These are phyloP conservation scores for Mollisia scopiformis DNA, from an alignment of 2,329 filamentous ascomycete species.

Conservation along the genomic window DNA sequence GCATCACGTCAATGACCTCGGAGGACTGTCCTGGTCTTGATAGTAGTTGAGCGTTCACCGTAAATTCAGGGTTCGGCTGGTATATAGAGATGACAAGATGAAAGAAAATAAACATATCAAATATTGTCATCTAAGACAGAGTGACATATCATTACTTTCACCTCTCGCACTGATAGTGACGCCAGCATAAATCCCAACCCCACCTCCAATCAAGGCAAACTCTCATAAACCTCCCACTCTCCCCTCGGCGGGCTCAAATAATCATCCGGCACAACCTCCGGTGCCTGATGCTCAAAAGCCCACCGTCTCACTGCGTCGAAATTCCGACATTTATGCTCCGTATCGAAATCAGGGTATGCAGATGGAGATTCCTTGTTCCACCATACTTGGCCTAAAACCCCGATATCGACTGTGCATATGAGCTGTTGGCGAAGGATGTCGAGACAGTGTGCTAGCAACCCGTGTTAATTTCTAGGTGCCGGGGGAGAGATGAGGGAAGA, in stretches of 20 bases:
- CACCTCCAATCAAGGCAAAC: slow-evolving; percentile 22
- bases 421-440: slow-evolving; percentile 56
- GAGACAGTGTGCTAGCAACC: slow-evolving; percentile 50
- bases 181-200: too few species aligned
- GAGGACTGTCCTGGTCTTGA: slow-evolving; percentile 60
- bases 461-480: background rate
- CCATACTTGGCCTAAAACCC: slow-evolving; percentile 57
- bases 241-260: slow-evolving; percentile 21
- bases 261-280: slow-evolving; percentile 22
- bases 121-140: too few species aligned
- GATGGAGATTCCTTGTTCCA: slow-evolving; percentile 42
- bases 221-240: slow-evolving; percentile 21
- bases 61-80: too few species aligned
- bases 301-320: slow-evolving; percentile 52
- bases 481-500: slow-evolving; percentile 17
- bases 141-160: too few species aligned
- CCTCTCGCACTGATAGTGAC: too few species aligned
- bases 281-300: slow-evolving; percentile 49
- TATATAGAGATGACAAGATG: background rate
- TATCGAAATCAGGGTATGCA: slow-evolving; percentile 54
- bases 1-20: slow-evolving; percentile 48
- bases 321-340: slow-evolving; percentile 52
- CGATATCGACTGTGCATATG: slow-evolving; percentile 55
- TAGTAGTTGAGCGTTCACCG: background rate
- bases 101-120: too few species aligned